These are phyloP conservation scores for Boletus sensibilis DNA, from an alignment of 768 basidiomycete species.

Conservation along the genomic window DNA sequence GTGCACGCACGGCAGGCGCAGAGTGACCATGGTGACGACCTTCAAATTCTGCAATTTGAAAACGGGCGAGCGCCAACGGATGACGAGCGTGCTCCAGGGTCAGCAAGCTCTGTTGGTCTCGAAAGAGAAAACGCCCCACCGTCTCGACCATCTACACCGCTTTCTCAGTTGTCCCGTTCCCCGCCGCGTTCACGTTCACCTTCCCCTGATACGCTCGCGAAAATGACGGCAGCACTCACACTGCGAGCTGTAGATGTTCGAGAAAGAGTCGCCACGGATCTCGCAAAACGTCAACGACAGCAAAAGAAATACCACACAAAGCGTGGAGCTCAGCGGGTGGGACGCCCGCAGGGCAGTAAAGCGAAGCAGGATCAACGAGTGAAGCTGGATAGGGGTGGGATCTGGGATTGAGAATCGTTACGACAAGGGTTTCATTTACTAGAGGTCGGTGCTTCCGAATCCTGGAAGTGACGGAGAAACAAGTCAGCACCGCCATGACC, in stretches of 20 bases:
- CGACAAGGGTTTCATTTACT: conserved; percentile 11
- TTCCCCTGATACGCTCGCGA: conserved; percentile 43
- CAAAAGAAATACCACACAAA: conserved; percentile 80
- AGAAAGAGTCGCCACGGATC: conserved; percentile 59
- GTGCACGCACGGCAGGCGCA: conserved; percentile 13
- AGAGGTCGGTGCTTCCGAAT: conserved; percentile 2
- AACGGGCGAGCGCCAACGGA: conserved; percentile 9
- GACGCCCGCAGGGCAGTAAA: conserved; percentile 79
- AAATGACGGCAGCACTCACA: conserved; percentile 42
- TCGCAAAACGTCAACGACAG: conserved; percentile 61
- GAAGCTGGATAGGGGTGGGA: conserved; percentile 54
- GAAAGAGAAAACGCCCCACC: conserved; percentile 10
- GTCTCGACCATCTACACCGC: conserved; percentile 30
- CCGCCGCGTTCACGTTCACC: conserved; percentile 50
- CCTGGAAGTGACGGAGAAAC: conserved; percentile 7
- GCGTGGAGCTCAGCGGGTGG: conserved; percentile 57
- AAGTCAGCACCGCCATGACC: neutral
- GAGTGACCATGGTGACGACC: conserved; percentile 12
- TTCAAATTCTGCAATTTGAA: conserved; percentile 10
- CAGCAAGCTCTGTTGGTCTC: neutral
- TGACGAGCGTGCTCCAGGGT: neutral
- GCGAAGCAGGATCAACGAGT: conserved; percentile 75
- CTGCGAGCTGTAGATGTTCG: conserved; percentile 44
- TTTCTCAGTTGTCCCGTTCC: conserved; percentile 51
- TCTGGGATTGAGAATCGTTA: conserved; percentile 52